Base-by-base conservation (phyloP, 2,329 filamentous ascomycete genomes). In the Macrophomina pseudophaseolina region DNA sequence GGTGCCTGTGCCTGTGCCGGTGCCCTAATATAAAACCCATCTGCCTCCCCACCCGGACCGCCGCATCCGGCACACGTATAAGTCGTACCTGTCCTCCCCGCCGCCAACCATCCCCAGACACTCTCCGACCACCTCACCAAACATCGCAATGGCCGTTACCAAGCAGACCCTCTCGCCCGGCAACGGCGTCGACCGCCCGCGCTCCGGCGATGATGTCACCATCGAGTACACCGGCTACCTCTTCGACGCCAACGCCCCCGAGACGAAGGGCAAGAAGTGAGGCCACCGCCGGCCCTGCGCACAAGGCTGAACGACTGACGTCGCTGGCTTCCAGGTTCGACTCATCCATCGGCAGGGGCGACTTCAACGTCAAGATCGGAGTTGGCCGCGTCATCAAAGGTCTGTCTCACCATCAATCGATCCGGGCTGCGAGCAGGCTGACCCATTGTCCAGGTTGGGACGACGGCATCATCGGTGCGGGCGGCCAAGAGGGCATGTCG, bases 191-290 rank as follows among this genome's bases (percentile, higher is more conserved):
- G 78, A 88, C 73, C 83, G 80, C 70, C 91, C 94, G 67, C 76
- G 80, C 71, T 74, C 76, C 16, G 91, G 92, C 71, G 88, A 97
- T 78, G 87, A 81, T 32, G 92, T 98, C 75, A 87, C 86, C 75
- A 97, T 98, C 76, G 88, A 95, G 81, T 98, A 98, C 86, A 95
- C 91, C 49, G 95, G 95, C 74, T 97, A 84, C 81, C 85, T 98
- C 70, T 91, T 90, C 81, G 90, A 96, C 75, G 81, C 87, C 77
- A 80, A 85, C 18, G 84, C 87, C 67, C 83, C 87, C 74, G 88
- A 91, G 70, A 75, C 71, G 71, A 87, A 86, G 85, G 94, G 94
- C 74, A 80, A 79, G 32, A 76, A 93, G 93, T 97, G 83, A 74
- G 90, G 81, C 18, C 65, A 44, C 40, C 14, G n/a, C 11, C 49